These are phyloP conservation scores for Penicillium sp. DNA, from an alignment of 2,329 filamentous ascomycete species.

Conservation along the genomic window DNA sequence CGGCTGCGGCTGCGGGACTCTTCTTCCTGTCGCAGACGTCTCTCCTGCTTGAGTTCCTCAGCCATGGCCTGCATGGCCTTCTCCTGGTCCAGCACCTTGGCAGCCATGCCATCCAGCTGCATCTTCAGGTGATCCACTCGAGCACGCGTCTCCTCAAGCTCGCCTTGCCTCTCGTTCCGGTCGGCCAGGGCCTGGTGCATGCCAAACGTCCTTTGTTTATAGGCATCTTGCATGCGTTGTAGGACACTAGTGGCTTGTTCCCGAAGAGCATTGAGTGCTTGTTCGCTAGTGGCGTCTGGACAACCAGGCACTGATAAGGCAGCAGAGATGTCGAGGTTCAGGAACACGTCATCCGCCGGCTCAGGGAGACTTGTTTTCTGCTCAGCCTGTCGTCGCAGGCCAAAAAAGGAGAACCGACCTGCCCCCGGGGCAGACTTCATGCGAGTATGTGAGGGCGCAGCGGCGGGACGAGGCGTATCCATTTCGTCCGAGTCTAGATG, in stretches of 20 bases:
- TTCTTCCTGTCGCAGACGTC: slow-evolving; percentile 37
- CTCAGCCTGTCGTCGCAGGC: slow-evolving; percentile 33
- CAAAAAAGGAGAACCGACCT: slow-evolving; percentile 44
- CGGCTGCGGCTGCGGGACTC: slow-evolving; percentile 36
- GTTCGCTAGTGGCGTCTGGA: slow-evolving; percentile 47
- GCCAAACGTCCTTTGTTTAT: slow-evolving; percentile 49
- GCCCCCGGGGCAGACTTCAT: slow-evolving; percentile 21
- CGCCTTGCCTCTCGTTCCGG: slow-evolving; percentile 56
- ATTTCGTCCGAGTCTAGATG: slow-evolving; percentile 12
- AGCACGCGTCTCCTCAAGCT: slow-evolving; percentile 57
- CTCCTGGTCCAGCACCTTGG: slow-evolving; percentile 53
- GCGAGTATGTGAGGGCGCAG: slow-evolving; percentile 13
- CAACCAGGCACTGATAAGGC: slow-evolving; percentile 50
- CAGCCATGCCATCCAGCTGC: slow-evolving; percentile 58
- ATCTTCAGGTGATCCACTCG: slow-evolving; percentile 55
- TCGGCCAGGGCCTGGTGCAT: slow-evolving; percentile 52
- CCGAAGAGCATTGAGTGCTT: slow-evolving; percentile 55
- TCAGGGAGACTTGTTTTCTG: slow-evolving; percentile 28
- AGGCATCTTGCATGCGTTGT: slow-evolving; percentile 53
- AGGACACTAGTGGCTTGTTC: slow-evolving; percentile 54
- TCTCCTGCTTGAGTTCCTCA: slow-evolving; percentile 46
- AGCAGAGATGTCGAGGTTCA: slow-evolving; percentile 52
- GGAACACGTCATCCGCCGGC: slow-evolving; percentile 50
- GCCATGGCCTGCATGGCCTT: slow-evolving; percentile 52
- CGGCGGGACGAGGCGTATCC: slow-evolving; percentile 9